These are phyloP conservation scores for Aureobasidium vineae DNA, from an alignment of 2,329 filamentous ascomycete species.

Conservation along the genomic window DNA sequence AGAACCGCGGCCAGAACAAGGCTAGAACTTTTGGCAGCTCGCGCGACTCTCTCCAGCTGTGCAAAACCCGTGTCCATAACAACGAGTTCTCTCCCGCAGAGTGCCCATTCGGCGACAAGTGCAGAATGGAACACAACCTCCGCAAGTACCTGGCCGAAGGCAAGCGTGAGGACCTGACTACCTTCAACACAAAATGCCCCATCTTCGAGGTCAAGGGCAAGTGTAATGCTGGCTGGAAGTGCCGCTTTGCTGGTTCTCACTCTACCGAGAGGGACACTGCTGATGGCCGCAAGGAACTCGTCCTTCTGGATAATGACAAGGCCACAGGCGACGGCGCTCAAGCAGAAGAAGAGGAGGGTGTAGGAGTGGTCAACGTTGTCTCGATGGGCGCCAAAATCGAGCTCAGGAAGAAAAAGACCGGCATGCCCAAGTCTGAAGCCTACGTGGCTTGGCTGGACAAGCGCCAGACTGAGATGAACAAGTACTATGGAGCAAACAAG, in stretches of 20 bases:
- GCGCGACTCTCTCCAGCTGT: constrained; percentile 73
- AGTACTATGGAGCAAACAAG: constrained; percentile 31
- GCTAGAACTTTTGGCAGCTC: constrained; percentile 77
- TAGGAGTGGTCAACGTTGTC: constrained; percentile 74
- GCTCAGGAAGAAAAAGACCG: constrained; percentile 68
- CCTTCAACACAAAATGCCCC: constrained; percentile 75
- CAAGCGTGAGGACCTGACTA: constrained; percentile 74
- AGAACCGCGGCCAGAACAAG: constrained; percentile 75
- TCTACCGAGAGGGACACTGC: constrained; percentile 73
- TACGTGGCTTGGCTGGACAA: constrained; percentile 77
- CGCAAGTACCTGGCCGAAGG: constrained; percentile 80
- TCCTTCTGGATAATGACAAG: constrained; percentile 61
- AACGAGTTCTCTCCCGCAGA: constrained; percentile 76
- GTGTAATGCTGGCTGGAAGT: constrained; percentile 89
- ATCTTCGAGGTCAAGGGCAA: constrained; percentile 72
- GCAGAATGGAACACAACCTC: constrained; percentile 79
- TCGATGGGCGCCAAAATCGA: constrained; percentile 67
- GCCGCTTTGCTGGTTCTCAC: constrained; percentile 84
- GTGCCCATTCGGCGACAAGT: constrained; percentile 77
- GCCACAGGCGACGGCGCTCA: constrained; percentile 33
- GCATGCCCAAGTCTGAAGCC: constrained; percentile 69
- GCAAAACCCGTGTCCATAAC: constrained; percentile 66
- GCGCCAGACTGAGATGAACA: constrained; percentile 46
- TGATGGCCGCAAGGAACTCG: constrained; percentile 79
- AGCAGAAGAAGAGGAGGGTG: constrained; percentile 42